Evolutionary conservation across 1,284 basidiomycete species (phyloP).

Genomic region (Ceratobasidium papillatum): DNA sequence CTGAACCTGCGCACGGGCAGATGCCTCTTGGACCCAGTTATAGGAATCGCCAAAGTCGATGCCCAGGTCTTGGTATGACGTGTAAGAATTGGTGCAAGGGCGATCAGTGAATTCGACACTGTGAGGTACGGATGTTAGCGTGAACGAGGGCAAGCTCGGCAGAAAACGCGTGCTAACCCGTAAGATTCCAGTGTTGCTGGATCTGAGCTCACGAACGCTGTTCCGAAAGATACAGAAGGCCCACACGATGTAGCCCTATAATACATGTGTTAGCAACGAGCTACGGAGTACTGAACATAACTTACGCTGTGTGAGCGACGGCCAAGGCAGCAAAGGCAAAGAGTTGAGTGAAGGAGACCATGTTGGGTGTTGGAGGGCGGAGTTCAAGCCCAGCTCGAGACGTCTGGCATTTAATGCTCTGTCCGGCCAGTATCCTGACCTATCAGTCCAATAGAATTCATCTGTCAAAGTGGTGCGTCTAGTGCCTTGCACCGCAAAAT

Average conservation of each 20-base stretch:
- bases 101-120: conserved; percentile 1
- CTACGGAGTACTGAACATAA: neutral
- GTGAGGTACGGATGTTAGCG: neutral
- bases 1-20: neutral
- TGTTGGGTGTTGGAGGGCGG: neutral
- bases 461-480: conserved; percentile 12
- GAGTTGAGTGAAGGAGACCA: neutral
- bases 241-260: neutral
- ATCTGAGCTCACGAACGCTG: neutral
- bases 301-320: conserved; percentile 15
- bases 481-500: neutral
- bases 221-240: neutral
- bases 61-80: conserved; percentile 5
- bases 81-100: neutral
- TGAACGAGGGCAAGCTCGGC: neutral
- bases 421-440: conserved; percentile 4
- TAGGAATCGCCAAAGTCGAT: neutral
- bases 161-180: neutral
- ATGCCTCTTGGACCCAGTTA: neutral
- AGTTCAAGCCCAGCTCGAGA: neutral
- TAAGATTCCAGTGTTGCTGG: neutral
- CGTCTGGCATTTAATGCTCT: neutral
- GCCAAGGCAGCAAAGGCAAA: neutral
- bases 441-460: conserved; percentile 2
- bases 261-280: neutral